Conservation (phyloP, 345 rosid species). For the Crucihimalaya himalaica region DNA sequence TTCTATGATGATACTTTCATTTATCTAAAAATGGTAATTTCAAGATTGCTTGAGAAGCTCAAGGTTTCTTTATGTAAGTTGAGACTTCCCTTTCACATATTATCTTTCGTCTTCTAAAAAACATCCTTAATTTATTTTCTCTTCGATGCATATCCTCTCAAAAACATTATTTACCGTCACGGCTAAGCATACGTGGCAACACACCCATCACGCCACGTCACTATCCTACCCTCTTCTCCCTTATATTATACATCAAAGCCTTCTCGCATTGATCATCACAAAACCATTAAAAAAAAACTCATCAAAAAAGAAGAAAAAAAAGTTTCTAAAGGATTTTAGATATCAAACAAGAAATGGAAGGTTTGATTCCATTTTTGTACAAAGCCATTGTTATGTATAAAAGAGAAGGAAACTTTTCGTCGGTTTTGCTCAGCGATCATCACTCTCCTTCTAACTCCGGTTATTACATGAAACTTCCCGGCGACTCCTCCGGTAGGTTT, state of each 20-base stretch:
- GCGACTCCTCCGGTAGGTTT: slow-evolving; percentile 35
- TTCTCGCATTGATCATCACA: slow-evolving; percentile 34
- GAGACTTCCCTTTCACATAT: slow-evolving; percentile 40
- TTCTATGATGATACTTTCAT: background rate
- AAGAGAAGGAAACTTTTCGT: slow-evolving; percentile 39
- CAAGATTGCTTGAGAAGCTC: slow-evolving; percentile 19
- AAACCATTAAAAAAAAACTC: background rate
- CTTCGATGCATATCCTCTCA: slow-evolving; percentile 27
- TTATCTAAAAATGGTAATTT: background rate
- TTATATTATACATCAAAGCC: slow-evolving; percentile 29
- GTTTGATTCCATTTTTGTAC: slow-evolving; percentile 42
- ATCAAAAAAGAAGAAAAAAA: background rate
- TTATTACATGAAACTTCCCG: slow-evolving; percentile 40
- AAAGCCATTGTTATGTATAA: slow-evolving; percentile 39
- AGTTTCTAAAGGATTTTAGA: background rate
- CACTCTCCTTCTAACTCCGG: slow-evolving; percentile 32
- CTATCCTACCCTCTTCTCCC: slow-evolving; percentile 18
- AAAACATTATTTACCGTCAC: slow-evolving; percentile 37
- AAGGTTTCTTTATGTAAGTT: slow-evolving; percentile 27
- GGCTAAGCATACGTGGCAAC: slow-evolving; percentile 42
- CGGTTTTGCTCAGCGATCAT: slow-evolving; percentile 34
- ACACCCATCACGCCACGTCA: slow-evolving; percentile 34
- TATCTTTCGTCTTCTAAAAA: background rate
- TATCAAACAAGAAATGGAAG: slow-evolving; percentile 28
- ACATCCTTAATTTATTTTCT: background rate